A percentile compares a stretch with the other conserved stretches of the same genome.
These are phyloP conservation scores for Glycine tomentella DNA, from an alignment of 306 rosid species.

Conservation along the genomic window DNA sequence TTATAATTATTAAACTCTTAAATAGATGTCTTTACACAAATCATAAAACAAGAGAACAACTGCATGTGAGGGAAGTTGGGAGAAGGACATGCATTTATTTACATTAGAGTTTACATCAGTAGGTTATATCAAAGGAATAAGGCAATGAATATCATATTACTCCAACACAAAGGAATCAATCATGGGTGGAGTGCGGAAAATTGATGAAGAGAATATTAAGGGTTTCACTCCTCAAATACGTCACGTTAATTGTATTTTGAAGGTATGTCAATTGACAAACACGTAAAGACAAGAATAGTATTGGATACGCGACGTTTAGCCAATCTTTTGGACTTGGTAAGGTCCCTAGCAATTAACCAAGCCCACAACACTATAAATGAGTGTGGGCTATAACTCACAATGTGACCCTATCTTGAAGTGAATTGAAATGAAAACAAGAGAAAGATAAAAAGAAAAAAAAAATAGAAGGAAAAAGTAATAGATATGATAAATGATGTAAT, in stretches of 20 bases:
- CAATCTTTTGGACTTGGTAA: constrained; percentile 5
- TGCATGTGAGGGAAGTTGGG: neutral
- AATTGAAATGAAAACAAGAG: neutral
- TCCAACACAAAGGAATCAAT: neutral
- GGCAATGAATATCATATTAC: neutral
- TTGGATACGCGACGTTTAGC: neutral
- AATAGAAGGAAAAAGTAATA: neutral
- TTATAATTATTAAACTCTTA: too few species aligned
- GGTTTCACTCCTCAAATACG: neutral
- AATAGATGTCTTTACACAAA: neutral
- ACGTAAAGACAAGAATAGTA: neutral
- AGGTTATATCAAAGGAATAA: constrained; percentile 4
- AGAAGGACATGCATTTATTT: neutral
- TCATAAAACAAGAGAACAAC: neutral
- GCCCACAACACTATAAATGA: neutral
- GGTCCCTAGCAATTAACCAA: neutral
- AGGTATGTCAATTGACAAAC: neutral
- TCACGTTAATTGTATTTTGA: neutral
- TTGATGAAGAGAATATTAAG: neutral
- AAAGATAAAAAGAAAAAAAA: neutral
- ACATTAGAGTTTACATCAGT: neutral
- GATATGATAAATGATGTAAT: neutral
- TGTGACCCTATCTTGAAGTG: neutral
- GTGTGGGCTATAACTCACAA: constrained; percentile 2
- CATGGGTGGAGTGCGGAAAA: neutral